These are phyloP conservation scores for Leccinum obscurum DNA, from an alignment of 768 basidiomycete genomes.

Conservation along the genomic window DNA sequence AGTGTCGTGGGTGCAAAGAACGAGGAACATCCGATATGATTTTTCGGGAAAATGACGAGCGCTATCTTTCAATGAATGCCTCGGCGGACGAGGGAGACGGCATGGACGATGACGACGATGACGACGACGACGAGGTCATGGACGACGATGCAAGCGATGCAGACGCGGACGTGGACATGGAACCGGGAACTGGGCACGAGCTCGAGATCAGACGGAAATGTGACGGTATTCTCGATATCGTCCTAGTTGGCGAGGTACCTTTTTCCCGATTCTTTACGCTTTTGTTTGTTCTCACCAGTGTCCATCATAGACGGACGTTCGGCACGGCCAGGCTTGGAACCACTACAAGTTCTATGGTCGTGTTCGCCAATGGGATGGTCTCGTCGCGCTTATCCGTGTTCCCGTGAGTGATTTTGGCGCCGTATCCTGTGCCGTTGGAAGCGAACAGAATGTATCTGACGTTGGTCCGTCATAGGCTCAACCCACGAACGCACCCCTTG, in stretches of 20 bases:
- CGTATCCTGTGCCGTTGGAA: neutral
- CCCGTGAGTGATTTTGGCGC: slow-evolving; percentile 25
- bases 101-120: slow-evolving; percentile 28
- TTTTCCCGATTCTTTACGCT: neutral
- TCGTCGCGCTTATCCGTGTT: slow-evolving; percentile 52
- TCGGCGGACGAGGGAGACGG: slow-evolving; percentile 9
- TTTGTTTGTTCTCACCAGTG: neutral
- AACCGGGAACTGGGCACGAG: slow-evolving; percentile 20
- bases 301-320: slow-evolving; percentile 44
- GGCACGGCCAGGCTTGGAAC: slow-evolving; percentile 49
- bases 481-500: slow-evolving; percentile 10
- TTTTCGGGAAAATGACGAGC: slow-evolving; percentile 28
- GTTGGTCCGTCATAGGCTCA: slow-evolving; percentile 6
- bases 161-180: slow-evolving; percentile 28
- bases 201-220: slow-evolving; percentile 39
- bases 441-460: slow-evolving; percentile 8
- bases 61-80: slow-evolving; percentile 20
- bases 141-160: slow-evolving; percentile 28
- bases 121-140: slow-evolving; percentile 30
- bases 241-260: slow-evolving; percentile 58
- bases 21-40: slow-evolving; percentile 32
- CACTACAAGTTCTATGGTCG: slow-evolving; percentile 51
- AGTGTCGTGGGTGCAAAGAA: slow-evolving; percentile 34
- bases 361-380: slow-evolving; percentile 58
- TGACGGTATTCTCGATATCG: slow-evolving; percentile 57